A percentile compares a stretch with the other conserved stretches of the same genome.
Evolutionary conservation across 257 asterid species (phyloP).

Genomic region (Dorcoceras hygrometricum): DNA sequence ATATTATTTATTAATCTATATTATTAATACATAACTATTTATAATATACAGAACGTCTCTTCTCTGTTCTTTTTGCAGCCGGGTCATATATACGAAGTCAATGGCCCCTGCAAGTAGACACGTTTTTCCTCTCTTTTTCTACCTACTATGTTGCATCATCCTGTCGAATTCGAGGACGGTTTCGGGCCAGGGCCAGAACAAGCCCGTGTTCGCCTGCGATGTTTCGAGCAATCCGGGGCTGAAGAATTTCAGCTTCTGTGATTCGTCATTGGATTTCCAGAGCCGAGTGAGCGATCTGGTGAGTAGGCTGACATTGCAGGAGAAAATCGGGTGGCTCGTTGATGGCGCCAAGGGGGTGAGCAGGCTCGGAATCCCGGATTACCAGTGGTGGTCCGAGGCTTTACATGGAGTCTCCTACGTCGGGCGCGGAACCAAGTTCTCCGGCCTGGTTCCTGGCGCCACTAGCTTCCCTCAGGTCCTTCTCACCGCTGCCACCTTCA

Average conservation of each 20-base stretch:
- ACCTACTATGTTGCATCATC: conserved; percentile 6
- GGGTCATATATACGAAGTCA: conserved; percentile 29
- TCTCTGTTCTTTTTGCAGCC: conserved; percentile 19
- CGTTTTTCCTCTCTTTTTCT: conserved; percentile 41
- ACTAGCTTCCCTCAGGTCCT: conserved; percentile 79
- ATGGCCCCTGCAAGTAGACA: conserved; percentile 54
- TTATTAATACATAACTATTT: too few relatives aligned
- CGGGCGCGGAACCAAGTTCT: conserved; percentile 59
- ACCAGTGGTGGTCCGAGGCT: conserved; percentile 93
- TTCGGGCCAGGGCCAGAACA: conserved; percentile 30
- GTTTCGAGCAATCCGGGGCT: conserved; percentile 41
- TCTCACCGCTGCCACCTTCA: conserved; percentile 72
- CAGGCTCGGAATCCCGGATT: conserved; percentile 63
- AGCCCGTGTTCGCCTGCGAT: conserved; percentile 71
- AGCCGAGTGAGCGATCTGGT: conserved; percentile 54
- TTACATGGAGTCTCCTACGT: conserved; percentile 60
- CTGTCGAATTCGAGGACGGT: conserved; percentile 15
- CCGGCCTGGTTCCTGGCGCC: conserved; percentile 57
- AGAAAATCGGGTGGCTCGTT: conserved; percentile 68
- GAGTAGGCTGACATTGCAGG: conserved; percentile 48
- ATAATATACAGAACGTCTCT: background rate
- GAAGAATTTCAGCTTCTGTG: conserved; percentile 53
- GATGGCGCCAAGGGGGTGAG: conserved; percentile 41
- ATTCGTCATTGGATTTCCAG: conserved; percentile 39
- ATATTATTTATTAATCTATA: too few relatives aligned